Evolutionary conservation across 495 filamentous ascomycete genomes (phyloP).

Genomic region (Podospora comata): DNA sequence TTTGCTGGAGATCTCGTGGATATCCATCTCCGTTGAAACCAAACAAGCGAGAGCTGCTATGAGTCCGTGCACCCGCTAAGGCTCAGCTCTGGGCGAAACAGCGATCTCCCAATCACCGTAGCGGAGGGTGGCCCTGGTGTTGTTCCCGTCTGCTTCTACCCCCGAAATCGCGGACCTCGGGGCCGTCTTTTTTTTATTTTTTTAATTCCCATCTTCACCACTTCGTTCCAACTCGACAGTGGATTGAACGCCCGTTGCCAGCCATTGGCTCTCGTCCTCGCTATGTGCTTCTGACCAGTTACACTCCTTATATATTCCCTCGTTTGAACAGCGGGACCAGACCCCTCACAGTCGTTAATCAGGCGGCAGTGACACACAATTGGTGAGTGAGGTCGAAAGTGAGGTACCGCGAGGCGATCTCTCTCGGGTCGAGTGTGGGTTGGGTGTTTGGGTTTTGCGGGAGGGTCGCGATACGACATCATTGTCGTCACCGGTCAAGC

Average conservation of each 20-base stretch:
- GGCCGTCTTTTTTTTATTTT: background rate
- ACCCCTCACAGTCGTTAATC: slow-evolving; percentile 2
- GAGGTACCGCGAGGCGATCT: background rate
- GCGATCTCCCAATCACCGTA: slow-evolving; percentile 1
- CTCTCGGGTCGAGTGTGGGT: background rate
- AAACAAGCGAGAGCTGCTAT: background rate
- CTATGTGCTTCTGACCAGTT: slow-evolving; percentile 10
- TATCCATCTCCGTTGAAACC: slow-evolving; percentile 7
- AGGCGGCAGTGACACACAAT: slow-evolving; percentile 18
- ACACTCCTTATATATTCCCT: slow-evolving; percentile 16
- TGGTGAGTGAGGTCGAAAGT: slow-evolving; percentile 2
- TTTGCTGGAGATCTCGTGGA: background rate
- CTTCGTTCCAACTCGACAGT: slow-evolving; percentile 19
- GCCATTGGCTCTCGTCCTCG: slow-evolving; percentile 21
- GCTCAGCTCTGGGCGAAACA: slow-evolving; percentile 5
- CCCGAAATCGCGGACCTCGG: background rate
- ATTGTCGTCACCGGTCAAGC: slow-evolving; percentile 2
- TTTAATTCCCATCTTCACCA: slow-evolving; percentile 4
- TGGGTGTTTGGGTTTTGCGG: slow-evolving; percentile 11
- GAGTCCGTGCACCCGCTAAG: slow-evolving; percentile 4
- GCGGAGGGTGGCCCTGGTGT: background rate
- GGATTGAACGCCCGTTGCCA: slow-evolving; percentile 19
- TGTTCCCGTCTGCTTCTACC: background rate
- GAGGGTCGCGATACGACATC: background rate
- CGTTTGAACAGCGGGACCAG: slow-evolving; percentile 16